phyloP scores from a whole-genome alignment of 331 rosid genomes.

The Telfairia occidentalis region DNA sequence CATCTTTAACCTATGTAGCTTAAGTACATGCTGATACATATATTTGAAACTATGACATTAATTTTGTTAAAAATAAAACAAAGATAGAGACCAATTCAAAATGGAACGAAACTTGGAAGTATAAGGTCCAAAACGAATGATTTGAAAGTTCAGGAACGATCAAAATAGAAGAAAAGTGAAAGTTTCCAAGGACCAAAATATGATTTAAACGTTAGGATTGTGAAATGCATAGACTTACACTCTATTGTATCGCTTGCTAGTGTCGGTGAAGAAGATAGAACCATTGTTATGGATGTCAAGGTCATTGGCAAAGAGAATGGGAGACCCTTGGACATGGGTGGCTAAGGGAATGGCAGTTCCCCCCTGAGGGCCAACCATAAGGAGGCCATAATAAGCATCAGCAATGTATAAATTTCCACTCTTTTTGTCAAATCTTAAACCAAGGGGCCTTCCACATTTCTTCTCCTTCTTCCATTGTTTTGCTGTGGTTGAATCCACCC shows the following conservation, averaged over 20 bases:
- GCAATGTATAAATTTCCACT: slow-evolving; percentile 70
- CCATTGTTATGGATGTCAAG: slow-evolving; percentile 78
- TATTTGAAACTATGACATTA: too few species aligned
- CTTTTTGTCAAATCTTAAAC: slow-evolving; percentile 58
- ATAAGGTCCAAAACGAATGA: too few species aligned
- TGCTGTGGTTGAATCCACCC: slow-evolving; percentile 59
- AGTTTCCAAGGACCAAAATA: too few species aligned
- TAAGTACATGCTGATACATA: too few species aligned
- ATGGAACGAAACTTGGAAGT: too few species aligned
- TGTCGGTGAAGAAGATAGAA: slow-evolving; percentile 81
- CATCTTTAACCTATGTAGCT: too few species aligned
- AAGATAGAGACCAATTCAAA: too few species aligned
- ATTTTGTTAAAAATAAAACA: too few species aligned
- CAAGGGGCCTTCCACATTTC: slow-evolving; percentile 75
- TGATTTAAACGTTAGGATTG: too few species aligned
- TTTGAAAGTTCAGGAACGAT: too few species aligned
- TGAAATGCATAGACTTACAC: slow-evolving; percentile 25
- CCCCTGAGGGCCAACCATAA: slow-evolving; percentile 70
- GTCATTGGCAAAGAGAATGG: slow-evolving; percentile 83
- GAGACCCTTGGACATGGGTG: slow-evolving; percentile 57
- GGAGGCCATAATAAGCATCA: slow-evolving; percentile 77
- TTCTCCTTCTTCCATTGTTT: slow-evolving; percentile 92
- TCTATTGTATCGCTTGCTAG: slow-evolving; percentile 79
- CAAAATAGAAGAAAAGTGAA: background rate
- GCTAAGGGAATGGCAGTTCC: slow-evolving; percentile 63